These are phyloP conservation scores for Kondoa subrosea DNA, from an alignment of 768 basidiomycete species.

Conservation along the genomic window DNA sequence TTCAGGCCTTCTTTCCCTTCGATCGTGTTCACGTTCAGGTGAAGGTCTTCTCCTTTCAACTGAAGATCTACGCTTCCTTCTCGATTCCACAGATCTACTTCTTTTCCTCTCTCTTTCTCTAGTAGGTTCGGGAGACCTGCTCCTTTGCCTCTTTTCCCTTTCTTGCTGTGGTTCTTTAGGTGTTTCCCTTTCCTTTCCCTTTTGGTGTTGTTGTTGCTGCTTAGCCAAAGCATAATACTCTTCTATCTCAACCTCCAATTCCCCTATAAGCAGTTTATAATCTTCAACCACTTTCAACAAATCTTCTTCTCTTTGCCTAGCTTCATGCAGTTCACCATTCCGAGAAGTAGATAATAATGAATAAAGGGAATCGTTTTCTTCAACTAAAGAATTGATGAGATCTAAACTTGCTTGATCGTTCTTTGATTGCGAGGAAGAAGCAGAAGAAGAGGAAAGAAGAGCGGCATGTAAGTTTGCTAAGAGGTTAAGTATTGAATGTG, in stretches of 20 bases:
- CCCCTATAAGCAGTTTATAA: not conserved
- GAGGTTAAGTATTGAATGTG: not conserved
- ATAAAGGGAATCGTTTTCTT: slow-evolving; percentile 5
- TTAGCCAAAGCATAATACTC: not conserved
- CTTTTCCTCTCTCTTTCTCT: not conserved
- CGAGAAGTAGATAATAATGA: not conserved
- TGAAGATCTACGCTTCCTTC: not conserved
- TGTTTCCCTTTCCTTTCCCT: not conserved
- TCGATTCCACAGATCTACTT: not conserved
- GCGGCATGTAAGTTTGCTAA: not conserved
- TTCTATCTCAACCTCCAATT: not conserved
- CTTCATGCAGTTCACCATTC: not conserved
- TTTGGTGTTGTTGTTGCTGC: no score
- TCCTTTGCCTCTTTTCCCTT: not conserved
- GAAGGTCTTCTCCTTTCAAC: no score
- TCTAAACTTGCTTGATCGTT: not conserved
- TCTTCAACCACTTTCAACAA: not conserved
- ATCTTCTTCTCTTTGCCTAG: not conserved
- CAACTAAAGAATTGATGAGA: not conserved
- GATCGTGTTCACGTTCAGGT: not conserved
- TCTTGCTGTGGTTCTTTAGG: no score
- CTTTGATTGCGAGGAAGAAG: not conserved
- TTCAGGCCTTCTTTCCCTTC: not conserved
- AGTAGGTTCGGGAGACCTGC: not conserved
- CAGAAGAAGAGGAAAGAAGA: not conserved